phyloP scores from a whole-genome alignment of 2,329 filamentous ascomycete species.

The Microsporum canis region DNA sequence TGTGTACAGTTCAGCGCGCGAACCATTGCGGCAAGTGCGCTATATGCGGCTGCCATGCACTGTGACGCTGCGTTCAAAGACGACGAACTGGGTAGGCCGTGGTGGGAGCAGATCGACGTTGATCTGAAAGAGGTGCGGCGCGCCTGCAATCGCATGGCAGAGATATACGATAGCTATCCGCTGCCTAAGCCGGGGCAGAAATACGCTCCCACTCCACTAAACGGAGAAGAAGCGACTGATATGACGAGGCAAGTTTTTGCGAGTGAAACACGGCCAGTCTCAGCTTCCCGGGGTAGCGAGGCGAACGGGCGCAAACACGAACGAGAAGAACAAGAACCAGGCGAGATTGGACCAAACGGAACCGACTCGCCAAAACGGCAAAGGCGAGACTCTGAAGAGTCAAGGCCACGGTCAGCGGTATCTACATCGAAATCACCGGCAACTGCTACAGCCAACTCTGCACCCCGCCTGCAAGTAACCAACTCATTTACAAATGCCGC shows the following conservation, averaged over 20 bases:
- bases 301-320: constrained; percentile 14
- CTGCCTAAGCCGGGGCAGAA: constrained; percentile 34
- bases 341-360: constrained; percentile 4
- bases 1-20: constrained; percentile 69
- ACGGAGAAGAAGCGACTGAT: constrained; percentile 24
- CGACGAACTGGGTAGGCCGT: constrained; percentile 62
- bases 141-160: constrained; percentile 66
- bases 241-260: constrained; percentile 22
- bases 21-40: constrained; percentile 70
- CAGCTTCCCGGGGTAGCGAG: constrained; percentile 1
- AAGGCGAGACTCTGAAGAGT: constrained; percentile 14
- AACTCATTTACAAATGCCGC: constrained; percentile 5
- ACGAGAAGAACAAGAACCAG: constrained; percentile 9
- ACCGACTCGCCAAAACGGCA: constrained; percentile 28
- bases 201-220: constrained; percentile 29
- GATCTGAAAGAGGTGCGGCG: constrained; percentile 57
- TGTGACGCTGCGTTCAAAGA: constrained; percentile 60
- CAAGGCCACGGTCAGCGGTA: neutral
- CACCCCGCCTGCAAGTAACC: neutral
- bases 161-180: constrained; percentile 37
- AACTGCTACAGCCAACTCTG: neutral
- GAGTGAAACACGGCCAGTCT: constrained; percentile 6
- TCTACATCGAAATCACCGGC: neutral
- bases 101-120: constrained; percentile 75
- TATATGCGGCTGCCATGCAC: constrained; percentile 76